Conservation (phyloP, 257 asterid species). For the Solanum pinnatisectum region DNA sequence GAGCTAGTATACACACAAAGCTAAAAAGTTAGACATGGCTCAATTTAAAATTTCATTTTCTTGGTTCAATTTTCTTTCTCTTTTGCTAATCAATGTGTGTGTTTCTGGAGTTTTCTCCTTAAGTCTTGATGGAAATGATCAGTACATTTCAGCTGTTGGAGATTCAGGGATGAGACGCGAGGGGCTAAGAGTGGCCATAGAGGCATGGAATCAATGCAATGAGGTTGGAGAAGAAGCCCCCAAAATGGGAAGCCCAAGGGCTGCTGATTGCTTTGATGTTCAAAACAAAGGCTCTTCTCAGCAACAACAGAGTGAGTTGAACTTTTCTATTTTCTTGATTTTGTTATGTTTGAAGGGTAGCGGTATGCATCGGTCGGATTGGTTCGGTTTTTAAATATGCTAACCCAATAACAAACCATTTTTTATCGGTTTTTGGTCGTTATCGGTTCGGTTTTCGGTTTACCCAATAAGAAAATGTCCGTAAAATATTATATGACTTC, state of each 20-base stretch:
- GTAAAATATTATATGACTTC: no score
- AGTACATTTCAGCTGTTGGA: slow-evolving; percentile 55
- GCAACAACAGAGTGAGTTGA: slow-evolving; percentile 19
- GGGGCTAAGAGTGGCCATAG: slow-evolving; percentile 65
- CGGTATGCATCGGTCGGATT: no score
- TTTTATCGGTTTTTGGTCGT: no score
- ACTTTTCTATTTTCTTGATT: neutral
- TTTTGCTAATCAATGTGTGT: slow-evolving; percentile 13
- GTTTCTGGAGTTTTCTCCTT: neutral
- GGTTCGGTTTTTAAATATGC: no score
- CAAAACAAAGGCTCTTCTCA: slow-evolving; percentile 33
- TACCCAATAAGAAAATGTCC: no score
- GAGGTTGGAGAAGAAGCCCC: slow-evolving; percentile 86
- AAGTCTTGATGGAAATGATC: slow-evolving; percentile 2
- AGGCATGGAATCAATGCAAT: slow-evolving; percentile 92
- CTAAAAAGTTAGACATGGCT: slow-evolving; percentile 4
- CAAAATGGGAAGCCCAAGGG: slow-evolving; percentile 79
- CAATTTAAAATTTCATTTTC: neutral
- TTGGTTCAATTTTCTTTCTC: neutral
- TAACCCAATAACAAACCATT: no score
- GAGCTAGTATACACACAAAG: neutral
- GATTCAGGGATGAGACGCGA: slow-evolving; percentile 78
- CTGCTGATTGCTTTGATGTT: slow-evolving; percentile 78
- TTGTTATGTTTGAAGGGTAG: neutral
- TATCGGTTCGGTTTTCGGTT: no score